Evolutionary conservation across 495 filamentous ascomycete species (phyloP).

Genomic region (Penicillium roqueforti): DNA sequence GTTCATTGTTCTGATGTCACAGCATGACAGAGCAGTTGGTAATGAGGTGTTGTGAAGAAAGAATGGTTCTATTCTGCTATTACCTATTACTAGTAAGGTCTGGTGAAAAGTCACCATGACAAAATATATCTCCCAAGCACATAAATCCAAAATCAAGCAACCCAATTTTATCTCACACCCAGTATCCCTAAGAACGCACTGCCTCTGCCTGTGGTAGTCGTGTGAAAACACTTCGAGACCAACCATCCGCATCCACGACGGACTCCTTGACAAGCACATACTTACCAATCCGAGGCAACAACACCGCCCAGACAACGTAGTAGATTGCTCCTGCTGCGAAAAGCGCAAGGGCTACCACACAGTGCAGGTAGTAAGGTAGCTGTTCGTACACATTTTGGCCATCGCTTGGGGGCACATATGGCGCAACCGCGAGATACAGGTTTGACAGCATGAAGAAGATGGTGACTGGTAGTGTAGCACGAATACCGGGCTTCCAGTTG

Average conservation of each 20-base stretch:
- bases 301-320: conserved; percentile 53
- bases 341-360: conserved; percentile 53
- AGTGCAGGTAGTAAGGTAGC: conserved; percentile 64
- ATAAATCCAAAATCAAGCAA: background rate
- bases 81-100: background rate
- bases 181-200: background rate
- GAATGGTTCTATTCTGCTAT: background rate
- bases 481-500: conserved; percentile 33
- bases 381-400: conserved; percentile 57
- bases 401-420: conserved; percentile 59
- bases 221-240: conserved; percentile 40
- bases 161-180: background rate
- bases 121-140: background rate
- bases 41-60: background rate
- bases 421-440: conserved; percentile 56
- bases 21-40: background rate
- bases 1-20: conserved; percentile 14
- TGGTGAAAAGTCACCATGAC: background rate
- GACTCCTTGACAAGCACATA: conserved; percentile 59
- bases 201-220: conserved; percentile 21
- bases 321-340: conserved; percentile 54
- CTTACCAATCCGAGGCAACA: conserved; percentile 47
- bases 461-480: conserved; percentile 41
- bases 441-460: conserved; percentile 55
- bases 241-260: conserved; percentile 55